Conservation (phyloP, 176 grass and related monocot species). For the Typha latifolia region DNA sequence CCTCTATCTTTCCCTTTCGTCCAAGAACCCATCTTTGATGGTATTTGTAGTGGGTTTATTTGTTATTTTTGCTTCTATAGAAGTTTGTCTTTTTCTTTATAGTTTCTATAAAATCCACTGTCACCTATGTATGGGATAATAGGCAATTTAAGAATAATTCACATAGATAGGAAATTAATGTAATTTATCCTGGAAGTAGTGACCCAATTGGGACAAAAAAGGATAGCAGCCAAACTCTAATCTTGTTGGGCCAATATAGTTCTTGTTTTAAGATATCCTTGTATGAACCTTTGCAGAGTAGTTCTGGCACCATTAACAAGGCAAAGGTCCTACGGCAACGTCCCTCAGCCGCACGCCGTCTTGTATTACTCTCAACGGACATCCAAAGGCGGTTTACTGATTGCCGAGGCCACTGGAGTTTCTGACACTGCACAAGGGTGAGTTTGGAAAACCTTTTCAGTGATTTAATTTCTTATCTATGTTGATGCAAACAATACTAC, state of each 20-base stretch:
- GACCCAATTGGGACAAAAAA: too few relatives aligned
- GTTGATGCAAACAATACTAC: not conserved
- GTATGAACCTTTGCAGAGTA: conserved; percentile 6
- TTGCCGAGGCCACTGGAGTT: conserved; percentile 24
- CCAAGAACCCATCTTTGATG: not conserved
- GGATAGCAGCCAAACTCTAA: not conserved
- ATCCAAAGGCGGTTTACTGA: conserved; percentile 20
- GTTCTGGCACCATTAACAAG: conserved; percentile 27
- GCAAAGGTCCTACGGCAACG: conserved; percentile 12
- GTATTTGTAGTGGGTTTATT: not conserved
- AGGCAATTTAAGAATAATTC: too few relatives aligned
- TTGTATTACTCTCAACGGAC: conserved; percentile 31
- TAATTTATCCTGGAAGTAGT: too few relatives aligned
- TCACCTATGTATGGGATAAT: too few relatives aligned
- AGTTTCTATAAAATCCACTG: too few relatives aligned
- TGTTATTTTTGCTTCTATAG: too few relatives aligned
- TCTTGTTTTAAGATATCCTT: not conserved
- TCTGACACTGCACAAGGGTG: conserved; percentile 25
- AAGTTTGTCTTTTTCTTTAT: not conserved
- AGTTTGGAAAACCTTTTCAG: not conserved
- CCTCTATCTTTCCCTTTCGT: not conserved
- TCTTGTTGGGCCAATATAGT: not conserved
- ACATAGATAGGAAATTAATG: too few relatives aligned
- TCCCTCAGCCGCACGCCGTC: conserved; percentile 24
- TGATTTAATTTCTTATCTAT: not conserved